Percentiles rank a stretch among this genome's conserved stretches.
phyloP scores from a whole-genome alignment of 208 protist species.

The Strigomonas culicis region DNA sequence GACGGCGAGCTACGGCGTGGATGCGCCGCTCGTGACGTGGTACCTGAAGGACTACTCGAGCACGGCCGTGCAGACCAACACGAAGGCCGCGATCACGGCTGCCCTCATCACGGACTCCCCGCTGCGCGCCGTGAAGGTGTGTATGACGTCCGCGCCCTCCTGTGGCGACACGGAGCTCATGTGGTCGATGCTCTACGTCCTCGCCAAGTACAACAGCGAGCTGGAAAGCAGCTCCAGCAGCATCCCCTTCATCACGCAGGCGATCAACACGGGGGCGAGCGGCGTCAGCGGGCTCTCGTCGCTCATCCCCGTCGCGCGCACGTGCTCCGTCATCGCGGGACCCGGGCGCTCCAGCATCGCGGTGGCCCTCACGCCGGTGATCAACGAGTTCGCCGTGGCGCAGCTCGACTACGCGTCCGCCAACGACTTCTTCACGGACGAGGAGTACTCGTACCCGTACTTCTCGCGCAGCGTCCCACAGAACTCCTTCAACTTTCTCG shows the following conservation, averaged over 20 bases:
- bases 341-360: slow-evolving; percentile 48
- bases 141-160: slow-evolving; percentile 55
- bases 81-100: slow-evolving; percentile 25
- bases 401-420: slow-evolving; percentile 76
- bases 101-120: slow-evolving; percentile 54
- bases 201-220: slow-evolving; percentile 43
- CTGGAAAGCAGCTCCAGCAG: slow-evolving; percentile 13
- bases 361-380: slow-evolving; percentile 58
- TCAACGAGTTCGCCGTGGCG: slow-evolving; percentile 73
- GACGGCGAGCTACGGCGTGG: slow-evolving; percentile 35
- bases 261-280: slow-evolving; percentile 59
- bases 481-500: slow-evolving; percentile 47
- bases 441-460: slow-evolving; percentile 60
- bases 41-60: slow-evolving; percentile 33
- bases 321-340: slow-evolving; percentile 66
- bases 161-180: slow-evolving; percentile 55
- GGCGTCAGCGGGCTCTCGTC: slow-evolving; percentile 64
- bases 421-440: slow-evolving; percentile 50
- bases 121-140: slow-evolving; percentile 57
- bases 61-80: slow-evolving; percentile 22
- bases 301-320: slow-evolving; percentile 60
- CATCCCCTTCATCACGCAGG: slow-evolving; percentile 51
- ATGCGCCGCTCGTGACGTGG: slow-evolving; percentile 58
- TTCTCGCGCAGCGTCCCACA: slow-evolving; percentile 68
- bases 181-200: slow-evolving; percentile 53